Evolutionary conservation across 1,139 yeast genomes (phyloP), one percentile per base, ranked within the genome.

Genomic region (Meyerozyma sp.): DNA sequence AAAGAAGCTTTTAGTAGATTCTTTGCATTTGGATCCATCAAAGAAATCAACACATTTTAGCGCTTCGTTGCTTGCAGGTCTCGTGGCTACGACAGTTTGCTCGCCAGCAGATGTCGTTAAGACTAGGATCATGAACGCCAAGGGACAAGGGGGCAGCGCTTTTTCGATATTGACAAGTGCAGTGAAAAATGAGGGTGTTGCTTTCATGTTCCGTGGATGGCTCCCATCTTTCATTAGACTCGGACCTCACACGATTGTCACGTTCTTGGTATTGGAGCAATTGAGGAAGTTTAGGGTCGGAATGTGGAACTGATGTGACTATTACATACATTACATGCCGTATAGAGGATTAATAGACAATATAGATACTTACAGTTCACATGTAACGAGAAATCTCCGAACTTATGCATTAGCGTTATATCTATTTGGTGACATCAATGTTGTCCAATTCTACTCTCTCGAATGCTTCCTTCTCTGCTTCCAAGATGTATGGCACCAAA

Each of bases 31-130:
- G 66, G 82, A 85, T 54, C 80, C 88, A 34, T 66, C 76, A 23
- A 76, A 82, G 44, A 81, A 81, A 51, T 59, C 81, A 0, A 87
- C 95, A 3, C 95, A 88, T 61, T 87, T 89, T 57, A 59, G 82
- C 29, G 87, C 95, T 1, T 82, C 91, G 3, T 68, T 87, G 46
- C 60, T 84, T 49, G 95, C 95, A 0, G 95, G 95, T 10, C 68
- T 88, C 32, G 90, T 87, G 9, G 95, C 95, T 5, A 88, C 96
- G 1, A 89, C 96, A 0, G 85, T 87, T 18, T 89, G 96, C 61
- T 85, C 95, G 1, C 96, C 96, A 0, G 95, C 93, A 8, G 96
- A 89, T 62, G 96, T 89, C 8, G 84, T 89, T 42, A 89, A 88
- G 64, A 89, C 96, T 1, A 73, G 95, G 57, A 84, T 88, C 47